Evolutionary conservation across 2,329 filamentous ascomycete species (phyloP).

Genomic region (Camillea tinctor): DNA sequence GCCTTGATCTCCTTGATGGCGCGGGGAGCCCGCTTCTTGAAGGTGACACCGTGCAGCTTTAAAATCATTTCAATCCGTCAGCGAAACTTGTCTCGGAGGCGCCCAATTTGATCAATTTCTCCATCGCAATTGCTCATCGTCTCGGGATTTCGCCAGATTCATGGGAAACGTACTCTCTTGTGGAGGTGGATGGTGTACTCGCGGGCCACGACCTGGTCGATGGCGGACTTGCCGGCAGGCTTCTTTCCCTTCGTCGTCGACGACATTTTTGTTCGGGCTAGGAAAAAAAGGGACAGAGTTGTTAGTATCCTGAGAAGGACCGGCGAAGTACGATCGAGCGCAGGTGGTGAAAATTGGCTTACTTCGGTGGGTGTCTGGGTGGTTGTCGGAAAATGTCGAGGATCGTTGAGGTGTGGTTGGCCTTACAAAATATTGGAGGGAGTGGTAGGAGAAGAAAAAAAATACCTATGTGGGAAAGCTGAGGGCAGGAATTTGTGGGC

Average conservation of each 20-base stretch:
- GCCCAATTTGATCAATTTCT: slow-evolving; percentile 8
- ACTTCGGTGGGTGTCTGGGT: slow-evolving; percentile 23
- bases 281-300: slow-evolving; percentile 3
- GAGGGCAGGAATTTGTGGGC: slow-evolving; percentile 30
- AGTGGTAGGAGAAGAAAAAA: slow-evolving; percentile 18
- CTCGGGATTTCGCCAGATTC: background rate
- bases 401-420: slow-evolving; percentile 24
- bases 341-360: slow-evolving; percentile 22
- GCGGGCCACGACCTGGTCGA: slow-evolving; percentile 97
- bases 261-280: slow-evolving; percentile 53
- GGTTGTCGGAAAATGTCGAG: slow-evolving; percentile 28
- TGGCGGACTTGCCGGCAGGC: slow-evolving; percentile 82
- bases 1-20: slow-evolving; percentile 99
- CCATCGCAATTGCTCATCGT: background rate
- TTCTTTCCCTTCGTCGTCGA: slow-evolving; percentile 60
- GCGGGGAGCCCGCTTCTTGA: slow-evolving; percentile 99
- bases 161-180: slow-evolving; percentile 82
- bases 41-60: slow-evolving; percentile 92
- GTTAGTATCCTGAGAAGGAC: slow-evolving; percentile 10
- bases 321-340: slow-evolving; percentile 3
- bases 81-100: slow-evolving; percentile 23
- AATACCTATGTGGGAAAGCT: slow-evolving; percentile 27
- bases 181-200: slow-evolving; percentile 99
- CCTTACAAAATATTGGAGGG: slow-evolving; percentile 24
- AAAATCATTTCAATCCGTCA: slow-evolving; percentile 34